Evolutionary conservation across 2,329 filamentous ascomycete species (phyloP), one percentile per base, ranked within the genome.

Genomic region (Fusarium proliferatum): DNA sequence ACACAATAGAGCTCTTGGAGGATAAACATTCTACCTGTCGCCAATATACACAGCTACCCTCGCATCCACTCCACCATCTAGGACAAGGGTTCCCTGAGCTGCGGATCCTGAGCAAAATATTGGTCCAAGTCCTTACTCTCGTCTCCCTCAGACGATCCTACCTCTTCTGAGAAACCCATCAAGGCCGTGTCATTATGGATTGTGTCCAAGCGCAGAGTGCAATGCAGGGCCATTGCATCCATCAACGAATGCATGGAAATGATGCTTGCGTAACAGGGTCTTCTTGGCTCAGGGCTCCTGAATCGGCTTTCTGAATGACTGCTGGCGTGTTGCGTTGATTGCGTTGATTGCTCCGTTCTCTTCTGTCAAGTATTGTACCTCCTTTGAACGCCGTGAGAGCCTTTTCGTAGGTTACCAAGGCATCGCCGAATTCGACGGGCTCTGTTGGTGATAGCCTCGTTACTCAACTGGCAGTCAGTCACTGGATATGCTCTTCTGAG

Each of bases 231-330:
- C 51, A 17, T 23, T 71, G 42, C 42, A 41, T 34, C 19, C 41
- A 28, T 52, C 23, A 28, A 45, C 42, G 48, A 28, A 51, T 38
- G 48, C 41, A 53, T 15, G 48, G 42, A 49, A 49, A 55, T 43
- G 42, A 16, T 19, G 34, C 42, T 42, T 63, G 57, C 56, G 56
- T 51, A n/a, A 30, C 34, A 30, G 30, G 36, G 52, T 26, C 26
- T 48, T 53, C 12, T 60, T 57, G 34, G 39, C 43, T 56, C 41
- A 60, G 51, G 42, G 33, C 67, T 72, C 71, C 71, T 74, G 65
- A 28, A 69, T 66, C 72, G 64, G 72, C 60, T 43, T 9, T 30
- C 52, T 36, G 38, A 42, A 23, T 19, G 23, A 53, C 43, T 57
- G 34, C 42, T 63, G 46, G n/a, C 57, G 52, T 41, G 57, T 43